Base-by-base conservation (phyloP, 768 basidiomycete species). In the Antrodiella citrinella region DNA sequence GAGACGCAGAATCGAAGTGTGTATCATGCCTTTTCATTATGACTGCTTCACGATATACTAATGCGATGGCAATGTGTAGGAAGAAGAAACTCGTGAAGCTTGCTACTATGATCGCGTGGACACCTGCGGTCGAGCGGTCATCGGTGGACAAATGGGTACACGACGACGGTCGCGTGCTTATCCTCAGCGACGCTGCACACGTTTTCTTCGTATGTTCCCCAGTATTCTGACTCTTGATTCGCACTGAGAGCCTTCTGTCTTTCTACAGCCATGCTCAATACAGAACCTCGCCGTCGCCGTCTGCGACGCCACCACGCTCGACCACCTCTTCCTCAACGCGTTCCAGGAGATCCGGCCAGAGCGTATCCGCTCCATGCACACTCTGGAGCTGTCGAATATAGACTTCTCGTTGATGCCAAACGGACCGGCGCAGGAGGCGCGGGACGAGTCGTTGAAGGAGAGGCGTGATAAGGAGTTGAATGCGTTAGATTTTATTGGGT, bases 181-280 rank as follows among this genome's bases (percentile, higher is more conserved):
- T 61, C 30, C 53, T 66, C 48, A 67, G 68, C 39, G 65, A 67
- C 44, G 62, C 63, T 23, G 64, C 63, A 7, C 68, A 69, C 51
- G 61, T 66, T 3, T 61, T 62, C 50, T 59, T 59, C 3, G 64
- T 64, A 23, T 40, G 61, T 50, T 0, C 4, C 12, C 26, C 26
- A 2, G 15, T 50, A 24, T 20, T n/a, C 18, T 20, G 21, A 10
- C 4, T 35, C 7, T n/a, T n/a, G n/a, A 19, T 22, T 45, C 18
- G 21, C 4, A n/a, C 10, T 20, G n/a, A 39, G 12, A 18, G 15
- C 38, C 25, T 19, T 26, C 23, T 7, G n/a, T 20, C n/a, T n/a
- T n/a, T n/a, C n/a, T n/a, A 13, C 19, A 23, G 57, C 56, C 57
- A 10, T 55, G 52, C 25, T 51, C 46, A 15, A 26, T 47, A 3